Conservation (phyloP, 768 basidiomycete species). For the Xerocomellus chrysenteron region DNA sequence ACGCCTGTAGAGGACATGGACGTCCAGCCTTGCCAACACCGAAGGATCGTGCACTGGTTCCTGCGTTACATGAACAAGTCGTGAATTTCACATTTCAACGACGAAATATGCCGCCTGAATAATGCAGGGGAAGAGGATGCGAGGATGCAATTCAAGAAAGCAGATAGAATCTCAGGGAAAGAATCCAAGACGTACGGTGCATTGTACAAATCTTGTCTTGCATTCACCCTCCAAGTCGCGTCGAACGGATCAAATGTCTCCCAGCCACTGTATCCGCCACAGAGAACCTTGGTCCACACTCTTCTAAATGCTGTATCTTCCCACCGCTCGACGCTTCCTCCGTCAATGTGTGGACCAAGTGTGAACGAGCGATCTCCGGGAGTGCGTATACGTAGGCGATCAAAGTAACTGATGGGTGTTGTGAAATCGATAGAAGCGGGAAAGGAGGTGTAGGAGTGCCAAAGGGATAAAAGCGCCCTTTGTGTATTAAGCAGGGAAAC, state of each 20-base stretch:
- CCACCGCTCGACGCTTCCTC: conserved; percentile 56
- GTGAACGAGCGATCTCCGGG: conserved; percentile 70
- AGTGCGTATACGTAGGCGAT: conserved; percentile 69
- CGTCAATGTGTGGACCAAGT: conserved; percentile 60
- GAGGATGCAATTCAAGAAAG: background rate
- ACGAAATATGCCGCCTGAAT: background rate
- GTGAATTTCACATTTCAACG: background rate
- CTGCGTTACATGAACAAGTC: conserved; percentile 26
- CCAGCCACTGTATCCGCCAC: conserved; percentile 43
- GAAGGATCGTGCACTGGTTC: conserved; percentile 53
- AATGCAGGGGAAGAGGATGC: conserved; percentile 2
- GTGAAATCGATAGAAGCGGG: conserved; percentile 45
- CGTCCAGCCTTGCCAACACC: conserved; percentile 61
- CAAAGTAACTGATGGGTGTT: conserved; percentile 73
- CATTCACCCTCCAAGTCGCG: conserved; percentile 44
- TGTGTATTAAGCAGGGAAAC: conserved; percentile 58
- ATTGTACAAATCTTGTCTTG: conserved; percentile 62
- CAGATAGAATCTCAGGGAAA: background rate
- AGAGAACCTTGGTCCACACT: conserved; percentile 45
- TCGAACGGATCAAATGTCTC: conserved; percentile 51
- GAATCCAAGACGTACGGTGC: conserved; percentile 40
- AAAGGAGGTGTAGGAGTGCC: conserved; percentile 44
- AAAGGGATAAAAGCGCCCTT: conserved; percentile 54
- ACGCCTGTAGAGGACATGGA: conserved; percentile 53
- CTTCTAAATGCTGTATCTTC: conserved; percentile 45